phyloP scores from a whole-genome alignment of 805 yeast genomes.

The Groenewaldozyma tartarivorans region DNA sequence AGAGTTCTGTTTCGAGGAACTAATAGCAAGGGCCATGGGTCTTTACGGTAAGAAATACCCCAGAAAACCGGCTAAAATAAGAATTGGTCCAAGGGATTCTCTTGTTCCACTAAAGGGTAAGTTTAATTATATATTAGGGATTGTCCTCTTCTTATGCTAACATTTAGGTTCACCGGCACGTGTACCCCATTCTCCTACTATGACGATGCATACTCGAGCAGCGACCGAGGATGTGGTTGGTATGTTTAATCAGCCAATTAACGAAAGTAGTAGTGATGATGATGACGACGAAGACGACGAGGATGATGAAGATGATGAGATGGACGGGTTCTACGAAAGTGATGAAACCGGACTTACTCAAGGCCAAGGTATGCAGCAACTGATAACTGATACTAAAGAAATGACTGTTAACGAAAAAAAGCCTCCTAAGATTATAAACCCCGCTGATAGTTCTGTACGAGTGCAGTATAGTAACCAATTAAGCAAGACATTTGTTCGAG shows the following conservation, averaged over 20 bases:
- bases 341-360: conserved; percentile 1
- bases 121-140: conserved; percentile 1
- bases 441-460: conserved; percentile 2
- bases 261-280: conserved; percentile 8
- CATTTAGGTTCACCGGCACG: conserved; percentile 5
- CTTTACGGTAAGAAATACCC: conserved; percentile 13
- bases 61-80: conserved; percentile 1
- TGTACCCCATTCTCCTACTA: conserved; percentile 50
- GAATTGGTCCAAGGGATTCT: conserved; percentile 22
- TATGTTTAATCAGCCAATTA: conserved; percentile 47
- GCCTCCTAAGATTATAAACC: conserved; percentile 4
- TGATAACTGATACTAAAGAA: neutral
- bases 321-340: conserved; percentile 2
- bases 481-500: conserved; percentile 7
- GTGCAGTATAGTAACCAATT: conserved; percentile 1
- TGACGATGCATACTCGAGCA: conserved; percentile 64
- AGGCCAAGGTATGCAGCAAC: conserved; percentile 5
- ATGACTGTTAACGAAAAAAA: neutral
- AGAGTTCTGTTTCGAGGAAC: conserved; percentile 56
- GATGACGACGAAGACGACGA: conserved; percentile 16
- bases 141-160: neutral
- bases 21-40: conserved; percentile 45
- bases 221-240: conserved; percentile 65
- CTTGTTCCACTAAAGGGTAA: conserved; percentile 39
- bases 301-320: conserved; percentile 17